Percentiles rank a stretch among this genome's conserved stretches.
phyloP scores from a whole-genome alignment of 768 basidiomycete species.

The Roridomyces roridus region DNA sequence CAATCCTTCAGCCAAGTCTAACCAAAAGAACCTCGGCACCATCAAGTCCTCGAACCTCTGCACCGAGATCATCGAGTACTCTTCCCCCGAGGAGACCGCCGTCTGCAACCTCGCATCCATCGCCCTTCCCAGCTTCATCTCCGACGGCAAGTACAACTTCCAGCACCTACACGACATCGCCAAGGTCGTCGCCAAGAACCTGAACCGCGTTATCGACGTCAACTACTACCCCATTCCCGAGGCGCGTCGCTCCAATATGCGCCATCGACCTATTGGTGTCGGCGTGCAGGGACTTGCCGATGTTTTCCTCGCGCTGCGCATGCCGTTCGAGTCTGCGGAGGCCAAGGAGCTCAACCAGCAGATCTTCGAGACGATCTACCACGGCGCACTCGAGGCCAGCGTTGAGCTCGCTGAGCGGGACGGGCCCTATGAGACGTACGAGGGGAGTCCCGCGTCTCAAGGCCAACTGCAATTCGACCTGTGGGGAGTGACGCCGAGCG shows the following conservation, averaged over 20 bases:
- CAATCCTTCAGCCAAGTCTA: conserved; percentile 78
- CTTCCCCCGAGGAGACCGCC: conserved; percentile 94
- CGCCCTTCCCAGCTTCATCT: conserved; percentile 89
- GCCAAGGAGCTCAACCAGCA: conserved; percentile 77
- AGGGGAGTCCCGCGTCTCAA: conserved; percentile 87
- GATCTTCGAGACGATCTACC: conserved; percentile 90
- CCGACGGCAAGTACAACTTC: conserved; percentile 72
- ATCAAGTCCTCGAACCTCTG: conserved; percentile 99
- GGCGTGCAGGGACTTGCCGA: conserved; percentile 88
- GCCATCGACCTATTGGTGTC: conserved; percentile 83
- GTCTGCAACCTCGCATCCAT: conserved; percentile 99
- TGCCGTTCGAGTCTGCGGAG: conserved; percentile 78
- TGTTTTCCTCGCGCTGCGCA: conserved; percentile 81
- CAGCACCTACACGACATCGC: conserved; percentile 77
- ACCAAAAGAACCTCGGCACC: conserved; percentile 97
- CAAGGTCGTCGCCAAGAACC: conserved; percentile 78
- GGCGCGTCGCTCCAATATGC: conserved; percentile 78
- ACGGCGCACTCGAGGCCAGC: conserved; percentile 76
- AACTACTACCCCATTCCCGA: conserved; percentile 84
- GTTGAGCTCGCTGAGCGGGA: conserved; percentile 70
- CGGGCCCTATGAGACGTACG: conserved; percentile 88
- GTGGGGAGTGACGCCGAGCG: conserved; percentile 90
- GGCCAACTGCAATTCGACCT: conserved; percentile 94
- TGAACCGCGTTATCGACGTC: conserved; percentile 76
- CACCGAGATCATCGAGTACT: conserved; percentile 99